Evolutionary conservation across 2,329 filamentous ascomycete genomes (phyloP).

Genomic region (Escovopsis sp.): DNA sequence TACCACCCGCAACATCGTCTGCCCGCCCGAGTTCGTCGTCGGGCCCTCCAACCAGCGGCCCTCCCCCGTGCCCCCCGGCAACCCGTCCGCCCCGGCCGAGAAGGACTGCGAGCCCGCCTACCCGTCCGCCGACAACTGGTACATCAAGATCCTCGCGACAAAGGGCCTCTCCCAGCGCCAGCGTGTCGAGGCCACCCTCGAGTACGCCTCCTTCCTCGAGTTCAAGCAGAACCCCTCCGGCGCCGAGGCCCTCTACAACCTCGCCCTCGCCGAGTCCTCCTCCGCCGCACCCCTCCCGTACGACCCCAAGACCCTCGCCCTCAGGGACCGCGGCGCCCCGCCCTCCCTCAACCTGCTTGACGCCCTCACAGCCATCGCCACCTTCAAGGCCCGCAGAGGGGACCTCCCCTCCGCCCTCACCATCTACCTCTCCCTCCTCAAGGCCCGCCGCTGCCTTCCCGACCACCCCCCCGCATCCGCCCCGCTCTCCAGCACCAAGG

Average conservation of each 20-base stretch:
- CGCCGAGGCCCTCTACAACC: slow-evolving; percentile 57
- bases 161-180: slow-evolving; percentile 67
- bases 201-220: slow-evolving; percentile 74
- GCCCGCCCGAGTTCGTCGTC: slow-evolving; percentile 57
- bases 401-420: slow-evolving; percentile 59
- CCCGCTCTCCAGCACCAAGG: background rate
- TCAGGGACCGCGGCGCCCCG: slow-evolving; percentile 41
- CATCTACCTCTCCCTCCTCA: slow-evolving; percentile 71
- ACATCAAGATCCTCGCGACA: slow-evolving; percentile 69
- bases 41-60: slow-evolving; percentile 76
- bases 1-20: slow-evolving; percentile 48
- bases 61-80: slow-evolving; percentile 52
- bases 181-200: slow-evolving; percentile 64
- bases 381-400: slow-evolving; percentile 57
- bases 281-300: slow-evolving; percentile 29
- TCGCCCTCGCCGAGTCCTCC: slow-evolving; percentile 62
- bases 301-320: slow-evolving; percentile 45
- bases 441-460: slow-evolving; percentile 53
- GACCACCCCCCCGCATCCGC: slow-evolving; percentile 14
- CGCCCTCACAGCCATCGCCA: slow-evolving; percentile 62
- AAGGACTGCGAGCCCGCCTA: slow-evolving; percentile 61
- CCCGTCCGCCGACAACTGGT: slow-evolving; percentile 58
- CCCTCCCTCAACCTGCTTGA: slow-evolving; percentile 63
- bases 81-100: slow-evolving; percentile 50
- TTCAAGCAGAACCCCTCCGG: slow-evolving; percentile 54